phyloP scores from a whole-genome alignment of 441 rosid genomes.

The Adansonia madagascariensis region DNA sequence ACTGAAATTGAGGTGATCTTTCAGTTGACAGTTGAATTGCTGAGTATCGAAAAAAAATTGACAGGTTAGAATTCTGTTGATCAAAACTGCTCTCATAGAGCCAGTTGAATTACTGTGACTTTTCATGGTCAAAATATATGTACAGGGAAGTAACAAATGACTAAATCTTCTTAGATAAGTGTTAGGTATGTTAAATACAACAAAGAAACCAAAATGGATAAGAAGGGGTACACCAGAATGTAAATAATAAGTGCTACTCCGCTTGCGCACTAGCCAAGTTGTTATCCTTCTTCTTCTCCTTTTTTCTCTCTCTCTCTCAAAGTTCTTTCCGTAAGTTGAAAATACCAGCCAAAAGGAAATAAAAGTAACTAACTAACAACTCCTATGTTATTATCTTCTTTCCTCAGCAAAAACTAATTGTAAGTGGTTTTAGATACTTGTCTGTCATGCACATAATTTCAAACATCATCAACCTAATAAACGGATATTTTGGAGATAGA shows the following conservation, averaged over 20 bases:
- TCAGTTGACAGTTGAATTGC: slow-evolving; percentile 6
- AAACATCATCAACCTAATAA: neutral
- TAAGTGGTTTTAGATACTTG: neutral
- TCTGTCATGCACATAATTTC: slow-evolving; percentile 1
- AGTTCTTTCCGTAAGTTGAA: neutral
- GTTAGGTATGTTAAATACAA: neutral
- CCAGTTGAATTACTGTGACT: neutral
- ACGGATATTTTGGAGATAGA: slow-evolving; percentile 22
- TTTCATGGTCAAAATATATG: neutral
- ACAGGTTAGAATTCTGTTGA: neutral
- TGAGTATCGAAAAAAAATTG: neutral
- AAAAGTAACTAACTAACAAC: neutral
- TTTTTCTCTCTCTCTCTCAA: neutral
- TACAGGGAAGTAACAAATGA: neutral
- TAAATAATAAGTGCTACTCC: neutral
- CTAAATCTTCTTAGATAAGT: neutral
- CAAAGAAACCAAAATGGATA: neutral
- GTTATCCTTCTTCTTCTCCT: too few species aligned
- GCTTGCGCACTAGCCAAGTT: neutral
- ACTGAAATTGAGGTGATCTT: neutral
- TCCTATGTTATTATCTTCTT: neutral
- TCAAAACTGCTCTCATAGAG: neutral
- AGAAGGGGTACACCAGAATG: neutral
- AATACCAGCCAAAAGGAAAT: slow-evolving; percentile 7
- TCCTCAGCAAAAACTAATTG: neutral